Conservation (phyloP, 306 rosid species). For the Lathyrus tuberosus region DNA sequence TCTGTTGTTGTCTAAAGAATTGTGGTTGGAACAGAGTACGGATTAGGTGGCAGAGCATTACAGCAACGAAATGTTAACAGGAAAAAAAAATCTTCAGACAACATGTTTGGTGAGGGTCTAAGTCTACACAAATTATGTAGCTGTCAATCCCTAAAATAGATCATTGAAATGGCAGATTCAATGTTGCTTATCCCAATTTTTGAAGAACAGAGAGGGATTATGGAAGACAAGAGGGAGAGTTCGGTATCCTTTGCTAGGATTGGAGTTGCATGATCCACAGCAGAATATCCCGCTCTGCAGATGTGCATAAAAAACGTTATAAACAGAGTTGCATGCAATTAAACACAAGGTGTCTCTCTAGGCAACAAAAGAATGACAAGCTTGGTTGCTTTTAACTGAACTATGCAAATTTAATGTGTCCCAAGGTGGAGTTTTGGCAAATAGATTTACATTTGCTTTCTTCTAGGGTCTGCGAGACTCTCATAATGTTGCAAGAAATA, state of each 20-base stretch:
- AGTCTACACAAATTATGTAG: slow-evolving; percentile 30
- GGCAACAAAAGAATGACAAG: too few relatives aligned
- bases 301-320: slow-evolving; percentile 33
- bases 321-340: slow-evolving; percentile 26
- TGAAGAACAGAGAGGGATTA: not conserved
- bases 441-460: too few relatives aligned
- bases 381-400: not conserved
- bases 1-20: not conserved
- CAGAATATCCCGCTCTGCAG: slow-evolving; percentile 8
- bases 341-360: not conserved
- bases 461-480: not conserved
- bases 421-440: not conserved
- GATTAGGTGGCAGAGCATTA: slow-evolving; percentile 7
- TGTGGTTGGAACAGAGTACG: slow-evolving; percentile 21
- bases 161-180: slow-evolving; percentile 16
- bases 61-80: slow-evolving; percentile 17
- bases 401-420: too few relatives aligned
- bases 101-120: slow-evolving; percentile 24
- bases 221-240: slow-evolving; percentile 6
- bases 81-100: slow-evolving; percentile 32
- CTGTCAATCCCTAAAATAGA: slow-evolving; percentile 16
- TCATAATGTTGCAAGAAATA: not conserved
- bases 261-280: slow-evolving; percentile 43
- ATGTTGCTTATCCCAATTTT: not conserved
- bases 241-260: slow-evolving; percentile 34